These are phyloP conservation scores for Polyporus arcularius DNA, from an alignment of 768 basidiomycete species.

Conservation along the genomic window DNA sequence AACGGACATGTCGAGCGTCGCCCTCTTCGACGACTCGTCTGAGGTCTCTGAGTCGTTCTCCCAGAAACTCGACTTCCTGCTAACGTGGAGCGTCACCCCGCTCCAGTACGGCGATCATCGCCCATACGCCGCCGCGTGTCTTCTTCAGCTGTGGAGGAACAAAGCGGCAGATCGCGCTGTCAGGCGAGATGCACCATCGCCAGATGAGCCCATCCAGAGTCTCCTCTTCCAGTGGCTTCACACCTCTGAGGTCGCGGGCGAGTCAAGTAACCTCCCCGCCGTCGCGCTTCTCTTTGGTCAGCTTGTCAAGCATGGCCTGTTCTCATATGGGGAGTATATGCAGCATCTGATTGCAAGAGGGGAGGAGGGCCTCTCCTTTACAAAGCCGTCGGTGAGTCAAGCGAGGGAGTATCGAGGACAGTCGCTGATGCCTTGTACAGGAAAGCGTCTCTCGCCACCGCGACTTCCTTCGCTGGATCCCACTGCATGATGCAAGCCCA, in stretches of 20 bases:
- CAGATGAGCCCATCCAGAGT: slow-evolving; percentile 69
- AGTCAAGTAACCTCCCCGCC: slow-evolving; percentile 54
- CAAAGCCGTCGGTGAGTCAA: slow-evolving; percentile 37
- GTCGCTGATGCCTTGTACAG: slow-evolving; percentile 30
- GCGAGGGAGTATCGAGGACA: neutral
- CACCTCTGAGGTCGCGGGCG: slow-evolving; percentile 58
- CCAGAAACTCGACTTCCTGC: slow-evolving; percentile 71
- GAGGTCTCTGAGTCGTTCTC: slow-evolving; percentile 46
- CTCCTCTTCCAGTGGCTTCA: slow-evolving; percentile 84
- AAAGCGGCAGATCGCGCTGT: slow-evolving; percentile 62
- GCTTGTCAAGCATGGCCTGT: slow-evolving; percentile 67
- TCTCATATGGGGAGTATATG: slow-evolving; percentile 74
- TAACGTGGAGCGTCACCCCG: slow-evolving; percentile 81
- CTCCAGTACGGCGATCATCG: slow-evolving; percentile 84
- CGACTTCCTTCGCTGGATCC: slow-evolving; percentile 70
- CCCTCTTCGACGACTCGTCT: slow-evolving; percentile 55
- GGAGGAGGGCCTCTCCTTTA: slow-evolving; percentile 57
- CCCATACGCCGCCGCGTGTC: slow-evolving; percentile 70
- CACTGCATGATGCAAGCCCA: slow-evolving; percentile 58
- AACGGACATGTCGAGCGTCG: slow-evolving; percentile 58
- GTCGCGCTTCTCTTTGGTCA: slow-evolving; percentile 72
- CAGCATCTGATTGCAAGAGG: slow-evolving; percentile 82
- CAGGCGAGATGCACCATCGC: slow-evolving; percentile 59
- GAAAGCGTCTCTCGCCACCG: slow-evolving; percentile 61
- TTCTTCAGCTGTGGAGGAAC: slow-evolving; percentile 64